A percentile compares a stretch with the other conserved stretches of the same genome.
Conservation (phyloP, 345 rosid genomes). For the Syzygium oleosum region DNA sequence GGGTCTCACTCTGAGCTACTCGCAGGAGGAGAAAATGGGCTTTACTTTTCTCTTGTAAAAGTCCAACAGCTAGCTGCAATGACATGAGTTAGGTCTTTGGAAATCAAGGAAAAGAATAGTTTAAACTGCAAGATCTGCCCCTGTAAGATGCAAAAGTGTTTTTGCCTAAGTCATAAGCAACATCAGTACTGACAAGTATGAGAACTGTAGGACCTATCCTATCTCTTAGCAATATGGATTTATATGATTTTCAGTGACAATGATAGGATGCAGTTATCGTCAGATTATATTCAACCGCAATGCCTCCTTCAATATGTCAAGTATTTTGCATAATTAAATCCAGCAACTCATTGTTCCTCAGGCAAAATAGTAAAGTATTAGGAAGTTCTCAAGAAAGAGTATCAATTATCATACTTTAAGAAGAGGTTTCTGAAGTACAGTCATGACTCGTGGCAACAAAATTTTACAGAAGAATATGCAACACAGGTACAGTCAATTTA, state of each 20-base stretch:
- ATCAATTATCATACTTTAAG: background rate
- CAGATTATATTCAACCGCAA: background rate
- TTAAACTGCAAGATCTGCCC: background rate
- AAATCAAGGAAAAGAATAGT: background rate
- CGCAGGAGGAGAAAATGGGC: background rate
- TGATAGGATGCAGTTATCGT: background rate
- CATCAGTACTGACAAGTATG: background rate
- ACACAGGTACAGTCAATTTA: background rate
- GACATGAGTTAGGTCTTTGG: background rate
- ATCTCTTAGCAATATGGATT: background rate
- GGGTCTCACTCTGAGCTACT: constrained; percentile 13
- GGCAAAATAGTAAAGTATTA: background rate
- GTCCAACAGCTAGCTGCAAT: background rate
- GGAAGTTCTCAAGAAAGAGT: background rate
- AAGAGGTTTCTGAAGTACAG: background rate
- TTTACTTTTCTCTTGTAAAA: constrained; percentile 10
- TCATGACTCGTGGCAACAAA: background rate
- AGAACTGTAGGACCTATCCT: background rate
- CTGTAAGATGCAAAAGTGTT: background rate
- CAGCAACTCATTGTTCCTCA: background rate
- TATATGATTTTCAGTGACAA: background rate
- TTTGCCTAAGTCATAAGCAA: background rate
- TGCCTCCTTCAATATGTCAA: background rate
- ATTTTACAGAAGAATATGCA: background rate
- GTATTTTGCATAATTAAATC: background rate